Evolutionary conservation across 2,329 filamentous ascomycete genomes (phyloP), one percentile per base, ranked within the genome.

Genomic region (Penicillium sp.): DNA sequence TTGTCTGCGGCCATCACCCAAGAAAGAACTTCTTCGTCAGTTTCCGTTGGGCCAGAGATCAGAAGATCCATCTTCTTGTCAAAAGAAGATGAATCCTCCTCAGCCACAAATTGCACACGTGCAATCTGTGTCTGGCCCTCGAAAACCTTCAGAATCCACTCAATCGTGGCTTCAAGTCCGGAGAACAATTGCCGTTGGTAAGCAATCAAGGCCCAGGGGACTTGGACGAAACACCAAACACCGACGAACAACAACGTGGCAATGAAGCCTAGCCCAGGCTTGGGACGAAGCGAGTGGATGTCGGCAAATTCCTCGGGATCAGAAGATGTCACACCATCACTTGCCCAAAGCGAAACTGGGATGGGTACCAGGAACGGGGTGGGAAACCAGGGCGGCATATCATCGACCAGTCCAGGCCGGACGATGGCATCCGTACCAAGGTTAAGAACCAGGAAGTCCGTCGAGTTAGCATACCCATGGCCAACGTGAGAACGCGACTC

Each of bases 291-390:
- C 16, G 3, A 1, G 43, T 19, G 3, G 50, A 19, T 19, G 19
- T 33, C 19, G 35, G 40, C 28, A 53, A 28, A 11, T 26, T 33
- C 28, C 17, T 54, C 11, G 31, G 45, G 31, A 25, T 3, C 41
- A 38, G 50, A 52, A 30, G 41, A 30, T 45, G 50, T 52, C 31
- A 46, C 25, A 38, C 41, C 14, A 7, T 37, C 33, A 22, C 42
- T 14, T 30, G 25, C 12, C 41, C 50, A 30, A n/a, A 22, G 6
- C n/a, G 17, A 52, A 19, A 33, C 48, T 38, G 28, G 30, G 50
- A 52, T 37, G 50, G 50, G 33, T 52, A 52, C 50, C 40, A 25
- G 31, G 31, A 38, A 46, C 41, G 31, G 41, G 22, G 25, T 37
- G 37, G 33, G 38, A 45, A 35, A 44, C 40, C 37, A 41, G 11